phyloP scores from a whole-genome alignment of 2,329 filamentous ascomycete genomes.

The Dactylonectria estremocensis region DNA sequence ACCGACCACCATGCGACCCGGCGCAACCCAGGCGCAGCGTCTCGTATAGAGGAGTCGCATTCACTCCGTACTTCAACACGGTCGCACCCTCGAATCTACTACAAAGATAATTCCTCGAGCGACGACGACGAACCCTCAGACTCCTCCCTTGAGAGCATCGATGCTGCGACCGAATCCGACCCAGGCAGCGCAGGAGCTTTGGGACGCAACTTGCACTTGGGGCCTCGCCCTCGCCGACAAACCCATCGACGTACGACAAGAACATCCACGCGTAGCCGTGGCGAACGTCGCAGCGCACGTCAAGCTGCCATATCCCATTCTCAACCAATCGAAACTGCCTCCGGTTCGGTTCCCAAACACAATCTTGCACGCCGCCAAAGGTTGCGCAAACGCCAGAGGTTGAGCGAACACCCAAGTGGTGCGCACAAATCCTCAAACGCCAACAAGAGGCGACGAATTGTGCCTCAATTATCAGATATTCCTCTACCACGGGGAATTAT shows the following conservation, averaged over 20 bases:
- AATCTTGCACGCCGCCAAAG: slow-evolving; percentile 12
- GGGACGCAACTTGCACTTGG: slow-evolving; percentile 19
- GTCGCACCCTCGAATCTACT: slow-evolving; percentile 30
- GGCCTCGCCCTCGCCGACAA: slow-evolving; percentile 23
- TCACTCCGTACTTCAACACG: slow-evolving; percentile 35
- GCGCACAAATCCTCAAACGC: slow-evolving; percentile 23
- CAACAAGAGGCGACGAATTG: slow-evolving; percentile 41
- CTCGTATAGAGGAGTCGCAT: slow-evolving; percentile 27
- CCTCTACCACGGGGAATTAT: slow-evolving; percentile 50
- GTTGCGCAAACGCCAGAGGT: slow-evolving; percentile 36
- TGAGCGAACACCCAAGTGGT: slow-evolving; percentile 36
- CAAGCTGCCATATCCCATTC: slow-evolving; percentile 32
- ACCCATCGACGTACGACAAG: slow-evolving; percentile 5
- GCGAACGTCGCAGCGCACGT: slow-evolving; percentile 32
- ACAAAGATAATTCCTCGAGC: slow-evolving; percentile 33
- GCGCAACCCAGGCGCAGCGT: slow-evolving; percentile 45
- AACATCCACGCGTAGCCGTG: not conserved
- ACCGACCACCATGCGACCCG: slow-evolving; percentile 28
- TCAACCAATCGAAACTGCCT: not conserved
- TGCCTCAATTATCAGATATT: slow-evolving; percentile 25
- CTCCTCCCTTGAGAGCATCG: slow-evolving; percentile 29
- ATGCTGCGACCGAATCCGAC: slow-evolving; percentile 25
- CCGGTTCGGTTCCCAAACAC: not conserved
- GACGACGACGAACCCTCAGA: slow-evolving; percentile 29
- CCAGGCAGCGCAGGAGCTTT: slow-evolving; percentile 32